Evolutionary conservation across 148 eudicot genomes (phyloP), one percentile per base, ranked within the genome.

Genomic region (Rhododendron simsii): DNA sequence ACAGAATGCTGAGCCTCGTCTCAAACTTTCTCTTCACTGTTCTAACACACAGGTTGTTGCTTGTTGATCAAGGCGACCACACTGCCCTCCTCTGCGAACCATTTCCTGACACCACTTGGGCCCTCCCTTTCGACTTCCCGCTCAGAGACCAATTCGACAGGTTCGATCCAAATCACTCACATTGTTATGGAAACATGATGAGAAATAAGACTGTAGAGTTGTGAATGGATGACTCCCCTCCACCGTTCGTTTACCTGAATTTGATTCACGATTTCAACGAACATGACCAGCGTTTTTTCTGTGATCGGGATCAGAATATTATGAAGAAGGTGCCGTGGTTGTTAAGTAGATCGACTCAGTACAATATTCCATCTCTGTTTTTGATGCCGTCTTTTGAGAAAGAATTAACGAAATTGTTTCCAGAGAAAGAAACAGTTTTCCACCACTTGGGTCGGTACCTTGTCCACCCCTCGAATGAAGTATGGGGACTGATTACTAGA

Each of bases 11-110:
- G 80, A 94, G 98, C 11, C 85, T 96, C 37, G 92, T 92, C 47
- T 91, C 99, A 5, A 93, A 98, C 67, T 96, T 92, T 87, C 95
- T 96, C 48, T 96, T 94, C 51, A 92, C 96, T 48, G 88, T 96
- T 78, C 94, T 96, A 41, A 95, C 98, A 14, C 89, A 94, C 67
- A 91, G 99, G 16, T 95, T 93, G 48, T 86, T 96, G 21, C 98
- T 96, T 14, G 91, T 96, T 53, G 98, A 95, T 83, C 94, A 91
- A 39, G 96, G 97, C 69, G 67, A 86, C 76, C 93, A 95, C 86
- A 91, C 92, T 91, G 90, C 92, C 85, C 99, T 96, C 82, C 94
- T 96, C 87, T 95, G 99, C 20, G 99, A 96, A 85, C 99, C 99
- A 6, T 95, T 96, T 89, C 99, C 98, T 2, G 84, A 90, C 50